Evolutionary conservation across 169 alveolate species (phyloP).

Genomic region (Plasmodium falciparum): DNA sequence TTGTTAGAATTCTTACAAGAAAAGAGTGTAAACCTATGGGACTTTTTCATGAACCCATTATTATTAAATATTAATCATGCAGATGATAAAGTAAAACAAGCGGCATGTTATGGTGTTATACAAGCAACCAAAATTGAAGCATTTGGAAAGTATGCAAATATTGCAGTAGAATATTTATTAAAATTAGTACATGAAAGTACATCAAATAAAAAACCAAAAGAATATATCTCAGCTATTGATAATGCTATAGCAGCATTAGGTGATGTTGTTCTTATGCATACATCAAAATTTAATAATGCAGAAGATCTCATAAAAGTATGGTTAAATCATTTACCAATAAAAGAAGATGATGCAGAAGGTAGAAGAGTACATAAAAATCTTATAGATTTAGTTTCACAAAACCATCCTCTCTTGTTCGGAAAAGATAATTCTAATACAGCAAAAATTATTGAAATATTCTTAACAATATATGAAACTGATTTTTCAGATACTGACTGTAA

Average conservation of each 20-base stretch:
- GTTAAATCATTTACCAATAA: conserved; percentile 87
- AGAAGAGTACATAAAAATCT: conserved; percentile 87
- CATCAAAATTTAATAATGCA: conserved; percentile 79
- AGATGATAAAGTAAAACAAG: conserved; percentile 86
- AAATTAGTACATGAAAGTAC: conserved; percentile 60
- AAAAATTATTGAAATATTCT: conserved; percentile 85
- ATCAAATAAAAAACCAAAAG: conserved; percentile 65
- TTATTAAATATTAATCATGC: conserved; percentile 80
- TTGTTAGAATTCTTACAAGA: conserved; percentile 85
- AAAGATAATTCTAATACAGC: conserved; percentile 85
- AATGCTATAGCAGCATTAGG: conserved; percentile 92
- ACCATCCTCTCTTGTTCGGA: conserved; percentile 86
- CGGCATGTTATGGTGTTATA: conserved; percentile 89
- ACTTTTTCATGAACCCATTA: conserved; percentile 80
- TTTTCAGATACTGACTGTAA: conserved; percentile 87
- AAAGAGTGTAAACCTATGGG: conserved; percentile 83
- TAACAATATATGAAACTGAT: conserved; percentile 87
- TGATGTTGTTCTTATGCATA: conserved; percentile 84
- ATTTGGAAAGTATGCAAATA: conserved; percentile 81
- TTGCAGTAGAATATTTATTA: conserved; percentile 78
- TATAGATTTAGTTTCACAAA: conserved; percentile 84
- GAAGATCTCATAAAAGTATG: conserved; percentile 82
- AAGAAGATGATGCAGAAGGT: conserved; percentile 90
- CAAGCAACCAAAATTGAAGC: conserved; percentile 84
- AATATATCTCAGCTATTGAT: conserved; percentile 88